These are phyloP conservation scores for Amesomyces nigricolor DNA, from an alignment of 2,329 filamentous ascomycete species.

Conservation along the genomic window DNA sequence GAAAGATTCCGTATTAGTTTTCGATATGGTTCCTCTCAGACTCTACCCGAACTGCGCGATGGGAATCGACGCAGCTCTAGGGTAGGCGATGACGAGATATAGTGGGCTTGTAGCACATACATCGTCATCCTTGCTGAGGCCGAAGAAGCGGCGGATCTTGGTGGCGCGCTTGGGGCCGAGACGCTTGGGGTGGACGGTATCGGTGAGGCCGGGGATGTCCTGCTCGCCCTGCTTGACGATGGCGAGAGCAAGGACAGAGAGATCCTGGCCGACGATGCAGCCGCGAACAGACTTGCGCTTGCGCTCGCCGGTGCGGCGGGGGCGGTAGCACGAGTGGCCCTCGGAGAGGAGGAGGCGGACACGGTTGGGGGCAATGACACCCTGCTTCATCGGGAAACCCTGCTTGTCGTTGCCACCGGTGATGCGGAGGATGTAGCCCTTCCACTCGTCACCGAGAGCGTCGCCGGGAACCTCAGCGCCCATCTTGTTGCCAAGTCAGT, in stretches of 20 bases:
- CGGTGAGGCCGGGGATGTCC: conserved; percentile 94
- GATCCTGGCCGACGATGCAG: conserved; percentile 95
- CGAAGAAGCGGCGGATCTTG: conserved; percentile 99
- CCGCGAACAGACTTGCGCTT: conserved; percentile 99
- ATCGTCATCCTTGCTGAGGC: conserved; percentile 99
- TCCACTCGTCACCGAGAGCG: conserved; percentile 97
- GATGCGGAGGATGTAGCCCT: conserved; percentile 99
- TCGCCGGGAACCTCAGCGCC: conserved; percentile 89
- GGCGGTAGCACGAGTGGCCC: conserved; percentile 98
- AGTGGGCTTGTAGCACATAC: conserved; percentile 63
- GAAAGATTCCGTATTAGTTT: conserved; percentile 39
- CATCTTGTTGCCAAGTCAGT: conserved; percentile 51
- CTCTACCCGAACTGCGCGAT: conserved; percentile 49
- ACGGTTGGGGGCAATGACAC: conserved; percentile 98
- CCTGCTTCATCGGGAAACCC: conserved; percentile 99
- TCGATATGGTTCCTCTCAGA: conserved; percentile 42
- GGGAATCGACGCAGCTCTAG: conserved; percentile 42
- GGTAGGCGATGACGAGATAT: conserved; percentile 67
- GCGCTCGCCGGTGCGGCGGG: conserved; percentile 95
- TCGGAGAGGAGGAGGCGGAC: conserved; percentile 93
- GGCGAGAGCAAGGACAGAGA: conserved; percentile 88
- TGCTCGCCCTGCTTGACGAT: conserved; percentile 97
- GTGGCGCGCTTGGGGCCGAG: conserved; percentile 99
- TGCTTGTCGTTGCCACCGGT: conserved; percentile 99
- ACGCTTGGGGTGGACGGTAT: conserved; percentile 97